Conservation (phyloP, 176 grass and related monocot genomes). For the Aegilops speltoides region DNA sequence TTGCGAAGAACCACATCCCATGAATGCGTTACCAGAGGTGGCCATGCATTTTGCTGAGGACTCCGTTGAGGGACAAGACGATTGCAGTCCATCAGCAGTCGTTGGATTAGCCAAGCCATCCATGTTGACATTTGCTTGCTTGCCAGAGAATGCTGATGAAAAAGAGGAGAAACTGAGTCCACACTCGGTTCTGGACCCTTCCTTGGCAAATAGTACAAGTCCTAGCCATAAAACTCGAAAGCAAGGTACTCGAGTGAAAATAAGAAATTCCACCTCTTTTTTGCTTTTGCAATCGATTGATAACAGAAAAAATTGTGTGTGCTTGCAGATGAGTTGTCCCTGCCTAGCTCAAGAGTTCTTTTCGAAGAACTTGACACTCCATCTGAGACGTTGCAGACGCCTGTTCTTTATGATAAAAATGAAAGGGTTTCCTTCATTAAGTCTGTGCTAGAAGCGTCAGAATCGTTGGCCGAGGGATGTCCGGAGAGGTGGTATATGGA, state of each 20-base stretch:
- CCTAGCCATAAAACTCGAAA: slow-evolving; percentile 39
- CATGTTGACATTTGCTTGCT: slow-evolving; percentile 37
- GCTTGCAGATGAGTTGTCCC: slow-evolving; percentile 63
- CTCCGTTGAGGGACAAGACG: slow-evolving; percentile 28
- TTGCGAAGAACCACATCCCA: slow-evolving; percentile 12
- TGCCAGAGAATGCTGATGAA: slow-evolving; percentile 40
- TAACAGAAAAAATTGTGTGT: slow-evolving; percentile 22
- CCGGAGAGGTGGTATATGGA: slow-evolving; percentile 57
- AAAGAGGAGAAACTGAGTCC: slow-evolving; percentile 56
- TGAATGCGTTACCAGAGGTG: slow-evolving; percentile 22
- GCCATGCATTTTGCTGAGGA: slow-evolving; percentile 6
- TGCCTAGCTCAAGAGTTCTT: slow-evolving; percentile 43
- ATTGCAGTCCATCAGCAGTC: slow-evolving; percentile 34
- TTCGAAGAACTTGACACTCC: slow-evolving; percentile 55
- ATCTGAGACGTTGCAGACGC: slow-evolving; percentile 14
- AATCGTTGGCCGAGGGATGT: slow-evolving; percentile 28
- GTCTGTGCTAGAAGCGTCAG: slow-evolving; percentile 55
- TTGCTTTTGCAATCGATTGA: background rate
- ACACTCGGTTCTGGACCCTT: slow-evolving; percentile 50
- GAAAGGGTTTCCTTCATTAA: slow-evolving; percentile 53
- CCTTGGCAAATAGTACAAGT: slow-evolving; percentile 37
- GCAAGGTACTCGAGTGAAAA: slow-evolving; percentile 50
- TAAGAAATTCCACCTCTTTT: background rate
- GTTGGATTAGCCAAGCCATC: slow-evolving; percentile 41
- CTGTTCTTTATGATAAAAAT: slow-evolving; percentile 47